Conservation (phyloP, 192 early-diverging fungal genomes). For the Gonapodya sp. region DNA sequence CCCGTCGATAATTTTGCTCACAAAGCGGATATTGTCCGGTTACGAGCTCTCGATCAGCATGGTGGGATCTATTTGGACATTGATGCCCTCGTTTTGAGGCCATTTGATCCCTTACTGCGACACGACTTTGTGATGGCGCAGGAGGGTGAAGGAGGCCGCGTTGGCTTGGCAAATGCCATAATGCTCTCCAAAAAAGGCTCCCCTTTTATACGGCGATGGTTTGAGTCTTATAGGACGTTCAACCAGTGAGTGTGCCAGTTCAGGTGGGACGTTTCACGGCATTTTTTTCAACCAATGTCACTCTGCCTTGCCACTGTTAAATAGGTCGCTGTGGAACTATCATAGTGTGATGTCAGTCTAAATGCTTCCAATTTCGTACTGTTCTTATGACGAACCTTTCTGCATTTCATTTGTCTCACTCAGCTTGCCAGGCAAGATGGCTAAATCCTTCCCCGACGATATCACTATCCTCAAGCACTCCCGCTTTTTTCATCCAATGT, state of each 20-base stretch:
- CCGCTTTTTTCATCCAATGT: constrained; percentile 4
- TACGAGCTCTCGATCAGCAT: constrained; percentile 25
- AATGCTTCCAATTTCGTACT: not conserved
- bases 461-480: constrained; percentile 2
- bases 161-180: constrained; percentile 37
- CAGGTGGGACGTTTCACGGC: constrained; percentile 29
- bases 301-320: constrained; percentile 27
- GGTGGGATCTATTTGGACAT: constrained; percentile 49
- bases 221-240: constrained; percentile 31
- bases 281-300: too few relatives aligned
- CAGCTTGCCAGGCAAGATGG: constrained; percentile 6
- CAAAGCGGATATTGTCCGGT: constrained; percentile 34
- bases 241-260: constrained; percentile 27
- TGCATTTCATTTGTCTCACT: not conserved
- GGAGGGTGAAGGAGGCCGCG: constrained; percentile 29
- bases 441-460: not conserved
- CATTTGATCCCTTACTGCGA: constrained; percentile 34
- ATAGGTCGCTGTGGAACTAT: constrained; percentile 1
- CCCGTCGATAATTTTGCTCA: constrained; percentile 33
- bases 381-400: not conserved
- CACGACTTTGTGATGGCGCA: constrained; percentile 37
- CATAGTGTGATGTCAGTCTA: constrained; percentile 1
- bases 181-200: constrained; percentile 30
- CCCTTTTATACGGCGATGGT: constrained; percentile 36
- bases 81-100: constrained; percentile 32